A percentile compares a stretch with the other conserved stretches of the same genome.
Conservation (phyloP, 345 rosid species). For the Lepidium aucheri region DNA sequence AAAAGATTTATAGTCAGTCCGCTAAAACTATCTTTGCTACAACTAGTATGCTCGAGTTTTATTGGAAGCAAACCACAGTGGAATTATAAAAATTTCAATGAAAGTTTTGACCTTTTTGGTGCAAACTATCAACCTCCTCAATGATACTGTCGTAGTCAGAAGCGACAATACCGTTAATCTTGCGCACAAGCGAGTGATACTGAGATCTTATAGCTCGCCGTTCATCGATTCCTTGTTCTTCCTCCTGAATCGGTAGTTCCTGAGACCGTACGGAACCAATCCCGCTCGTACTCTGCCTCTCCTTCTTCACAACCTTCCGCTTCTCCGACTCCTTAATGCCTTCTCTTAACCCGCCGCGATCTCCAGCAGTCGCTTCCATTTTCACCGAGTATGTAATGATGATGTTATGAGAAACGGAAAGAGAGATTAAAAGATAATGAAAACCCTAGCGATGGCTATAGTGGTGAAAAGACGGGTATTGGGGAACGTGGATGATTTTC, state of each 20-base stretch:
- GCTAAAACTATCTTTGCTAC: not conserved
- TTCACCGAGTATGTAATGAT: not conserved
- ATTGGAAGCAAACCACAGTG: not conserved
- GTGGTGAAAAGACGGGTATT: not conserved
- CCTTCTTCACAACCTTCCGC: slow-evolving; percentile 20
- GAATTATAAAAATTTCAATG: too few relatives aligned
- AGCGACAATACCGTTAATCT: slow-evolving; percentile 39
- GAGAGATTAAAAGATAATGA: too few relatives aligned
- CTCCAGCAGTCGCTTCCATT: not conserved
- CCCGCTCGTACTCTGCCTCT: slow-evolving; percentile 5
- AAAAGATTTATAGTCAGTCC: not conserved
- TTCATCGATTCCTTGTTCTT: slow-evolving; percentile 4
- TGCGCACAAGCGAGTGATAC: slow-evolving; percentile 39
- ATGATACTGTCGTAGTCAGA: slow-evolving; percentile 23
- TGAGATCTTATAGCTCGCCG: slow-evolving; percentile 55
- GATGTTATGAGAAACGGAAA: too few relatives aligned
- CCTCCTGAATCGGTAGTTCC: not conserved
- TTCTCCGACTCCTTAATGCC: not conserved
- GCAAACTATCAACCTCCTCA: slow-evolving; percentile 59
- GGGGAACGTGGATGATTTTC: not conserved
- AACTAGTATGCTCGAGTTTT: not conserved
- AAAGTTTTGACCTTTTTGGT: slow-evolving; percentile 32
- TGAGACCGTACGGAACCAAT: not conserved
- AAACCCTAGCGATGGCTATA: too few relatives aligned
- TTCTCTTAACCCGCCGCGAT: not conserved